phyloP scores from a whole-genome alignment of 2,329 filamentous ascomycete genomes.

The Arthroderma uncinatum region DNA sequence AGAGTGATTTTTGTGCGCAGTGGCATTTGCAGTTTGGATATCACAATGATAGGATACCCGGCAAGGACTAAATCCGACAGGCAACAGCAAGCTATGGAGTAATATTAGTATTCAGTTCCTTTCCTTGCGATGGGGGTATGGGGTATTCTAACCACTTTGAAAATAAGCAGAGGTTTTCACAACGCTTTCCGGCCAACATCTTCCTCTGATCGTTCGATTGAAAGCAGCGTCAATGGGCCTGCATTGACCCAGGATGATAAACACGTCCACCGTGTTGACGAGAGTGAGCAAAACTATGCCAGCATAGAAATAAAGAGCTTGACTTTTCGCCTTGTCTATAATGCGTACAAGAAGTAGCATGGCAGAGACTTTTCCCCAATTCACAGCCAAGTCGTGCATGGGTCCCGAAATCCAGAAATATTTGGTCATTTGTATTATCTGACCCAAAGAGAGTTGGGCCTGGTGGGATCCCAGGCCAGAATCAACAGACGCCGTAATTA shows the following conservation, averaged over 20 bases:
- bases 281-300: constrained; percentile 8
- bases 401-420: constrained; percentile 10
- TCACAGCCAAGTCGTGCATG: constrained; percentile 9
- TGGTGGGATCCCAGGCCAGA: constrained; percentile 9
- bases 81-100: constrained; percentile 7
- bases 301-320: constrained; percentile 5
- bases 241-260: constrained; percentile 10
- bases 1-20: constrained; percentile 7
- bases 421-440: constrained; percentile 10
- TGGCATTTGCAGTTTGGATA: constrained; percentile 9
- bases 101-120: background rate
- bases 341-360: constrained; percentile 10
- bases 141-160: background rate
- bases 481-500: constrained; percentile 6
- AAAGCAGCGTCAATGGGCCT: constrained; percentile 7
- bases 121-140: background rate
- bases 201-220: background rate
- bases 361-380: constrained; percentile 12
- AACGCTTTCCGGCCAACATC: constrained; percentile 6
- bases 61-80: constrained; percentile 11
- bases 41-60: constrained; percentile 11
- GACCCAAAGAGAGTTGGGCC: constrained; percentile 2
- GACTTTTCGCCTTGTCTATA: constrained; percentile 8
- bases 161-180: constrained; percentile 8
- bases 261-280: constrained; percentile 8